These are phyloP conservation scores for Claviceps africana DNA, from an alignment of 2,329 filamentous ascomycete species.

Conservation along the genomic window DNA sequence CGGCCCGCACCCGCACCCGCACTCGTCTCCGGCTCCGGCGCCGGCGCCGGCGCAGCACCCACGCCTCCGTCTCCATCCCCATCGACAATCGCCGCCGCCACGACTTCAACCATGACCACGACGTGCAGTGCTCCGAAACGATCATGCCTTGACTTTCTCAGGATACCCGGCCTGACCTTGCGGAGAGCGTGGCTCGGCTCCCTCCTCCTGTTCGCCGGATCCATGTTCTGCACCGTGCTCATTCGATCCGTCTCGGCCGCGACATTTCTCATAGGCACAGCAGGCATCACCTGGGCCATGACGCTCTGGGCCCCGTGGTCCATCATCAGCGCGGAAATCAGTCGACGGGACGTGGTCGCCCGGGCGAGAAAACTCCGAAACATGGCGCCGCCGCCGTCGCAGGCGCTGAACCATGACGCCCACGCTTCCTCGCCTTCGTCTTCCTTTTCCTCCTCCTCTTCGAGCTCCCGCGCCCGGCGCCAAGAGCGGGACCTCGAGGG, in stretches of 20 bases:
- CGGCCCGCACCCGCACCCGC: slow-evolving; percentile 12
- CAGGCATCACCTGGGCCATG: slow-evolving; percentile 85
- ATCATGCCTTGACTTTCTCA: slow-evolving; percentile 44
- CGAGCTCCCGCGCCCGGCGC: neutral
- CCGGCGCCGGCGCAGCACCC: too few relatives aligned
- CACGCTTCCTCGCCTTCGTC: neutral
- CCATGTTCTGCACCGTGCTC: slow-evolving; percentile 74
- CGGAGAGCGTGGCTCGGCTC: slow-evolving; percentile 77
- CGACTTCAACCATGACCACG: neutral
- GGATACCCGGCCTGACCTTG: slow-evolving; percentile 73
- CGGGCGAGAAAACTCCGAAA: slow-evolving; percentile 23
- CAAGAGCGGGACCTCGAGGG: slow-evolving; percentile 8
- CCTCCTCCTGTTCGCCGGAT: slow-evolving; percentile 66
- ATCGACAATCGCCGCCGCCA: neutral
- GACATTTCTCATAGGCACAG: slow-evolving; percentile 62
- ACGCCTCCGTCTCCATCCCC: neutral
- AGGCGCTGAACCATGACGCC: neutral
- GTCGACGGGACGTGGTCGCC: slow-evolving; percentile 54
- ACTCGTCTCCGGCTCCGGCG: neutral
- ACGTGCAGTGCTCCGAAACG: slow-evolving; percentile 15
- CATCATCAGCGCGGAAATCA: slow-evolving; percentile 86
- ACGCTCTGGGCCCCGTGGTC: slow-evolving; percentile 93
- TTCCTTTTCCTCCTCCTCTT: neutral
- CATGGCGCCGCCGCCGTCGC: slow-evolving; percentile 5
- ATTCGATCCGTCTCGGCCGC: slow-evolving; percentile 58